Percentiles rank a stretch among this genome's conserved stretches.
These are phyloP conservation scores for Pascua guehoae DNA, from an alignment of 1,284 basidiomycete species.

Conservation along the genomic window DNA sequence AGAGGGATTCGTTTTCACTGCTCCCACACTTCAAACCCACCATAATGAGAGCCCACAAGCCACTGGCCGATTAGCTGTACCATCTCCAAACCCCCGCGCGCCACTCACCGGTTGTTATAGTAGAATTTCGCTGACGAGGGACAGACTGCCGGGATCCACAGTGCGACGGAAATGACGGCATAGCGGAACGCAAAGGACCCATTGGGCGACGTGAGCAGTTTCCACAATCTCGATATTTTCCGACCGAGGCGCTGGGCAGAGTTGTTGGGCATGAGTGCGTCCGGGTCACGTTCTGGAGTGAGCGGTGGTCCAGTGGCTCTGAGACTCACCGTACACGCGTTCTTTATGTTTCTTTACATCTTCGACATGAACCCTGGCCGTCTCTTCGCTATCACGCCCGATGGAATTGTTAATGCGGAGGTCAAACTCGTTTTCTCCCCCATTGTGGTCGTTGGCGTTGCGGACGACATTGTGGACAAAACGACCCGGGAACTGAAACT, in stretches of 20 bases:
- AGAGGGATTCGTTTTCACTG: too few relatives aligned
- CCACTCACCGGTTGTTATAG: constrained; percentile 31
- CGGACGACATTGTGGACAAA: constrained; percentile 43
- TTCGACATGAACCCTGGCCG: neutral
- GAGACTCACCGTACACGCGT: neutral
- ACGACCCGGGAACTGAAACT: constrained; percentile 49
- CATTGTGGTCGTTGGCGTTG: constrained; percentile 26
- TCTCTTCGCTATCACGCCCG: neutral
- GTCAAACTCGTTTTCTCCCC: neutral
- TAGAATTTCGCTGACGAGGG: constrained; percentile 47
- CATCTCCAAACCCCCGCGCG: neutral
- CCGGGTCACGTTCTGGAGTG: constrained; percentile 25
- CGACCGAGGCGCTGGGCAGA: constrained; percentile 32
- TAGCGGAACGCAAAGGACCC: constrained; percentile 59
- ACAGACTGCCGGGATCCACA: constrained; percentile 59
- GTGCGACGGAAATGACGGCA: constrained; percentile 56
- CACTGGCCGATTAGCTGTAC: constrained; percentile 20
- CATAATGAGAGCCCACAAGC: constrained; percentile 64
- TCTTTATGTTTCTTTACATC: neutral
- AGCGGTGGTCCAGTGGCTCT: neutral
- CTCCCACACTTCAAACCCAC: constrained; percentile 59
- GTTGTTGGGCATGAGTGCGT: constrained; percentile 40
- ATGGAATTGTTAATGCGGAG: neutral
- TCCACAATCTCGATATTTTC: constrained; percentile 19
- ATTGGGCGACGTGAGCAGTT: constrained; percentile 26